phyloP scores from a whole-genome alignment of 768 basidiomycete species.

The Suillus americanus region DNA sequence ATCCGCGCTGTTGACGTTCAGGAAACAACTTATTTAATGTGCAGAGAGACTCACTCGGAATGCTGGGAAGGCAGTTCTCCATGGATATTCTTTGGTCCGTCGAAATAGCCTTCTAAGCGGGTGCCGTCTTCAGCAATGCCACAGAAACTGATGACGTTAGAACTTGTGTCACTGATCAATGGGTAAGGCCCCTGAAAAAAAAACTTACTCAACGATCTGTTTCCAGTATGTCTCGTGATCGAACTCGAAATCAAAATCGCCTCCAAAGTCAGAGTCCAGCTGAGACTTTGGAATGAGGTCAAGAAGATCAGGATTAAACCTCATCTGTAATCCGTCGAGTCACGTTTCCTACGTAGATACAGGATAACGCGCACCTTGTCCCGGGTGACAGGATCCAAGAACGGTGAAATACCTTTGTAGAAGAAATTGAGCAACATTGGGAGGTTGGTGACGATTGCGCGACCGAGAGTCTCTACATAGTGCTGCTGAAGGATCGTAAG shows the following conservation, averaged over 20 bases:
- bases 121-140: conserved; percentile 58
- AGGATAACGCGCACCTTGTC: conserved; percentile 61
- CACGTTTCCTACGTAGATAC: background rate
- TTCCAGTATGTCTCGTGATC: conserved; percentile 78
- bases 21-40: background rate
- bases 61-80: background rate
- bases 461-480: conserved; percentile 85
- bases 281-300: conserved; percentile 75
- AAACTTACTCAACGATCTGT: conserved; percentile 64
- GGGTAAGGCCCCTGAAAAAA: background rate
- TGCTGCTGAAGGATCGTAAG: conserved; percentile 83
- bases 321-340: conserved; percentile 56
- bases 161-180: background rate
- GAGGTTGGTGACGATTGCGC: conserved; percentile 81
- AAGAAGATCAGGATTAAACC: conserved; percentile 81
- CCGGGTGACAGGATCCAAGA: conserved; percentile 84
- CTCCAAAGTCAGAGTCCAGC: conserved; percentile 83
- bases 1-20: background rate
- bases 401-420: conserved; percentile 82
- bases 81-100: conserved; percentile 17
- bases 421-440: conserved; percentile 73
- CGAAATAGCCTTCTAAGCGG: conserved; percentile 34
- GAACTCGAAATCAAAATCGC: conserved; percentile 71
- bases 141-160: conserved; percentile 44
- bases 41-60: background rate